A percentile compares a stretch with the other conserved stretches of the same genome.
These are phyloP conservation scores for Tolypocladium guangdongense DNA, from an alignment of 2,329 filamentous ascomycete species.

Conservation along the genomic window DNA sequence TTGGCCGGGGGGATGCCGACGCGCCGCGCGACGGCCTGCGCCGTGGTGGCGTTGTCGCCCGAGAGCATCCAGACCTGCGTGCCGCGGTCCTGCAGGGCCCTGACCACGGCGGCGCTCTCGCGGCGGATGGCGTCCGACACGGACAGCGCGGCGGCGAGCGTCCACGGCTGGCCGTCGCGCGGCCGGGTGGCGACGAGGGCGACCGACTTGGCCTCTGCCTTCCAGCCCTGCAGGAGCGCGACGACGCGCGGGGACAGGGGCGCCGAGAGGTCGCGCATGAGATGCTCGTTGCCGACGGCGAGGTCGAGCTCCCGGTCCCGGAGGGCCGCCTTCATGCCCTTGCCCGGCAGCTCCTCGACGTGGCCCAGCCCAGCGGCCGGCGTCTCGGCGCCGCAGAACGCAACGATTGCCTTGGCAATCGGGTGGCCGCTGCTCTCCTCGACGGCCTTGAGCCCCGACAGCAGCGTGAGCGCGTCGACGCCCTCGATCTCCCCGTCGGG, in stretches of 20 bases:
- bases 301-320: slow-evolving; percentile 32
- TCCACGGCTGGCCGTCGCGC: slow-evolving; percentile 22
- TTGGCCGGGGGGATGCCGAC: slow-evolving; percentile 64
- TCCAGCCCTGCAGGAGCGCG: slow-evolving; percentile 42
- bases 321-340: slow-evolving; percentile 53
- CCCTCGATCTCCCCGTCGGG: slow-evolving; percentile 14
- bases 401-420: slow-evolving; percentile 58
- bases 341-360: slow-evolving; percentile 59
- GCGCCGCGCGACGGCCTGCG: slow-evolving; percentile 62
- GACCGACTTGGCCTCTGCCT: slow-evolving; percentile 51
- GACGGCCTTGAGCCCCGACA: slow-evolving; percentile 47
- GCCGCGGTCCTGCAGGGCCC: slow-evolving; percentile 50
- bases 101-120: slow-evolving; percentile 56
- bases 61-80: slow-evolving; percentile 86
- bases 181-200: slow-evolving; percentile 42
- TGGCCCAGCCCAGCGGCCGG: slow-evolving; percentile 23
- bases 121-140: slow-evolving; percentile 73
- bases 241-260: slow-evolving; percentile 22
- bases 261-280: slow-evolving; percentile 46
- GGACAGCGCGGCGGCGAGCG: slow-evolving; percentile 56
- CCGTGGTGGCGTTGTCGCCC: slow-evolving; percentile 81
- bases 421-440: slow-evolving; percentile 68
- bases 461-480: slow-evolving; percentile 19
- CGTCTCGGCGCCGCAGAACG: slow-evolving; percentile 40
- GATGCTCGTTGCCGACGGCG: slow-evolving; percentile 60